Percentiles rank a stretch among this genome's conserved stretches.
Evolutionary conservation across 2,329 filamentous ascomycete species (phyloP).

Genomic region (Nemania sp.): DNA sequence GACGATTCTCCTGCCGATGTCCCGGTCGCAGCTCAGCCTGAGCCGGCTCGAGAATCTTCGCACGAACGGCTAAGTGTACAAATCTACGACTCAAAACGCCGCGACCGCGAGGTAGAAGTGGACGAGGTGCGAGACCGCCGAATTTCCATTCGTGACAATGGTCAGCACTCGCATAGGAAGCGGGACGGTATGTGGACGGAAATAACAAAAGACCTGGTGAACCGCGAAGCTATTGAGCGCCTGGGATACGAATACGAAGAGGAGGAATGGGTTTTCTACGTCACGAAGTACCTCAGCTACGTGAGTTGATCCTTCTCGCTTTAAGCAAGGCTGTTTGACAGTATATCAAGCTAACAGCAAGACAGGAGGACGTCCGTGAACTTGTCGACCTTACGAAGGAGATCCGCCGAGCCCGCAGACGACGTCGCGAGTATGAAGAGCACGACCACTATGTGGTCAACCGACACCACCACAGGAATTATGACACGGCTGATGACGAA

Average conservation of each 20-base stretch:
- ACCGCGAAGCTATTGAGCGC: conserved; percentile 82
- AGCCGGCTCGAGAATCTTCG: conserved; percentile 34
- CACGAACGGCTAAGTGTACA: conserved; percentile 50
- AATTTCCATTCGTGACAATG: conserved; percentile 45
- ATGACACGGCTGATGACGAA: conserved; percentile 61
- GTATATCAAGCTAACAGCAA: conserved; percentile 40
- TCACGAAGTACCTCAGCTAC: conserved; percentile 87
- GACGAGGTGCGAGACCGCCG: conserved; percentile 60
- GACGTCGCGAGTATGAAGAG: conserved; percentile 62
- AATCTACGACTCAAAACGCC: conserved; percentile 46
- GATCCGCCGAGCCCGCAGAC: conserved; percentile 68
- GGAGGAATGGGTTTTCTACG: conserved; percentile 86
- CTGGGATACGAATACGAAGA: conserved; percentile 89
- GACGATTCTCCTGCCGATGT: conserved; percentile 46
- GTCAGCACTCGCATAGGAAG: conserved; percentile 46
- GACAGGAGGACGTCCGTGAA: conserved; percentile 81
- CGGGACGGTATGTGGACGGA: conserved; percentile 88
- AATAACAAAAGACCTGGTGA: conserved; percentile 90
- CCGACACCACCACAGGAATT: conserved; percentile 45
- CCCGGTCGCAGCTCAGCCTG: conserved; percentile 39
- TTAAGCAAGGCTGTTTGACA: background rate
- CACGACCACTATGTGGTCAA: conserved; percentile 59
- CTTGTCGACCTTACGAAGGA: conserved; percentile 82
- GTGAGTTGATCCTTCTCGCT: conserved; percentile 62
- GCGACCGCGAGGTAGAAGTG: conserved; percentile 56